Conservation (phyloP, 73 alveolate species). For the Effrenium voratum region DNA sequence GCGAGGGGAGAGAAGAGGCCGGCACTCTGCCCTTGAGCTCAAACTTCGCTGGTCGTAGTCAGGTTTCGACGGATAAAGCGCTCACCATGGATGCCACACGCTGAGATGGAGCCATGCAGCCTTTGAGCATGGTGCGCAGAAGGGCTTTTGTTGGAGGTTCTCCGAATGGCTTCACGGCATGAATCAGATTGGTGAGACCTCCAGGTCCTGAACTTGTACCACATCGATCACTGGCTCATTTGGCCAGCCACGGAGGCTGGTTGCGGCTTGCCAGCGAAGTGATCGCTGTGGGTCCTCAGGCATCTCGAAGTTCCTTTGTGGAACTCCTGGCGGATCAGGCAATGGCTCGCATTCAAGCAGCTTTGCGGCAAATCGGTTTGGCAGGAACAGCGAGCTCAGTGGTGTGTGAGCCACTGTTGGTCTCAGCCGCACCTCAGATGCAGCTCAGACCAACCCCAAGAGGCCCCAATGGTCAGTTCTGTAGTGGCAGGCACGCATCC, state of each 20-base stretch:
- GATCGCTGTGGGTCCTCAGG: too few species aligned
- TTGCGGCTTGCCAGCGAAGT: too few species aligned
- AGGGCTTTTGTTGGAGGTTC: not conserved
- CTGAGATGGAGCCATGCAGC: not conserved
- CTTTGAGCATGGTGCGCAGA: not conserved
- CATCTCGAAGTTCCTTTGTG: conserved; percentile 73
- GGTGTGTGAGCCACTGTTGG: conserved; percentile 94
- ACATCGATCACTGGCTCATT: conserved; percentile 80
- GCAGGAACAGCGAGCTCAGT: conserved; percentile 75
- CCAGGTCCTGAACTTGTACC: conserved; percentile 78
- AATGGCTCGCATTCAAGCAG: too few species aligned
- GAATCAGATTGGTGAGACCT: not conserved
- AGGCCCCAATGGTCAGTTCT: not conserved
- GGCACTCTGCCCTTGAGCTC: not conserved
- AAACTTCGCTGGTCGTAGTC: not conserved
- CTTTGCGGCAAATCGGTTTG: not conserved
- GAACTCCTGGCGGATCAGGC: conserved; percentile 84
- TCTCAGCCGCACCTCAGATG: conserved; percentile 51
- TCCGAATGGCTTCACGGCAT: not conserved
- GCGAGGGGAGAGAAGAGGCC: not conserved
- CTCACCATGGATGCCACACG: not conserved
- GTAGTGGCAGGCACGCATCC: conserved; percentile 47
- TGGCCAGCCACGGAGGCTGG: conserved; percentile 91
- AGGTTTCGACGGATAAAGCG: not conserved
- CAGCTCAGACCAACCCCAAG: too few species aligned